These are phyloP conservation scores for Kurtzmaniella quercitrusa DNA, from an alignment of 1,139 yeast genomes.

Conservation along the genomic window DNA sequence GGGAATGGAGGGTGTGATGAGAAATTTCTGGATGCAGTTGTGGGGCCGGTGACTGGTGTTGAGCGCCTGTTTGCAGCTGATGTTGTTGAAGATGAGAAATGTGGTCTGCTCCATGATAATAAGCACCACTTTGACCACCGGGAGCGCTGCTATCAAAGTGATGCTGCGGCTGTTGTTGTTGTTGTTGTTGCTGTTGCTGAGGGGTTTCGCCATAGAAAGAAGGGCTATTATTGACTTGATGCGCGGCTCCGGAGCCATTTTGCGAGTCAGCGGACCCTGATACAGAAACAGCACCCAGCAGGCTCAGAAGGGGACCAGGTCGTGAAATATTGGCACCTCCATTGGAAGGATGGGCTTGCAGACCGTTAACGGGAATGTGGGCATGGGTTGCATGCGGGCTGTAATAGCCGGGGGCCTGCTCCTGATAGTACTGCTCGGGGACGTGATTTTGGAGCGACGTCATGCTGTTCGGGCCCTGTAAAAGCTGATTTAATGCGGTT, in stretches of 20 bases:
- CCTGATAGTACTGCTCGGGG: conserved; percentile 29
- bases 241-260: conserved; percentile 1
- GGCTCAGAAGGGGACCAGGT: background rate
- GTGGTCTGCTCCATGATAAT: background rate
- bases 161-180: conserved; percentile 10
- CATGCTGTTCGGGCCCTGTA: conserved; percentile 14
- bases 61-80: background rate
- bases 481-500: background rate
- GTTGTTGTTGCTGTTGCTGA: conserved; percentile 7
- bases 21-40: background rate
- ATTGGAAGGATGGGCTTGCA: background rate
- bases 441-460: conserved; percentile 34
- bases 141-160: conserved; percentile 9
- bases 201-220: conserved; percentile 3
- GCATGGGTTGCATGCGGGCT: conserved; percentile 15
- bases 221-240: background rate
- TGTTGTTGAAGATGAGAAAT: background rate
- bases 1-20: background rate
- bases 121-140: conserved; percentile 1
- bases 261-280: background rate
- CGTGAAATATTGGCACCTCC: background rate
- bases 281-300: background rate
- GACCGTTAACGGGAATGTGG: background rate
- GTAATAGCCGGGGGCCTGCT: conserved; percentile 26
- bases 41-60: background rate